Base-by-base conservation (phyloP, 208 protist genomes). In the Leishmania guyanensis region DNA sequence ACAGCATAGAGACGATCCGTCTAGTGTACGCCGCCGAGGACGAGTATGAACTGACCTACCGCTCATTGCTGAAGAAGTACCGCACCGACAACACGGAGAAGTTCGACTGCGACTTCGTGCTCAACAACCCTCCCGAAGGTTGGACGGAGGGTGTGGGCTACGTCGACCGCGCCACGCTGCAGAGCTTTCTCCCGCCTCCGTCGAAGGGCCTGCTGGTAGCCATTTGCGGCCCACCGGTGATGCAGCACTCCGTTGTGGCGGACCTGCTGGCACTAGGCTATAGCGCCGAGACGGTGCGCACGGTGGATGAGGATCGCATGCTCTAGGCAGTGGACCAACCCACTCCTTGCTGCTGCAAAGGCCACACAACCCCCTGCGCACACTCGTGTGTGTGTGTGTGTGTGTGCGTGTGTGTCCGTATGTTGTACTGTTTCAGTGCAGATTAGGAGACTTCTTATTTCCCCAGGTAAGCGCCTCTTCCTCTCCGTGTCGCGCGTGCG, bases 201-300 rank as follows among this genome's bases (percentile, higher is more conserved):
- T 89, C 85, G 29, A 87, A 91, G 69, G 92, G 92, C 70, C 80
- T 93, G 68, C 81, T 96, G n/a, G 81, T 96, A 10, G 92, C 87
- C n/a, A 94, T 96, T 75, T 96, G 92, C 81, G 92, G 92, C 4
- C 92, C 92, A 39, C 89, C 88, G 60, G 88, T 92, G 43, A 96
- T 96, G 92, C 92, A 96, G 89, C 87, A 83, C 83, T 80, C 78
- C 48, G 88, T 94, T 62, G 89, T 88, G 83, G 81, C 68, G 12
- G 84, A 89, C 16, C 81, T 96, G 36, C 75, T 87, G 50, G 69
- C 64, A 16, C 71, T 94, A 43, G 90, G 90, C n/a, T 91, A 96
- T 79, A 88, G 86, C 83, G 65, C 82, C 36, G 81, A 85, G 58
- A 83, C 89, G 66, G 92, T 96, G 39, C 90, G 83, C 78, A 96